Conservation (phyloP, 2,329 filamentous ascomycete species). For the Pseudogymnoascus sp. region DNA sequence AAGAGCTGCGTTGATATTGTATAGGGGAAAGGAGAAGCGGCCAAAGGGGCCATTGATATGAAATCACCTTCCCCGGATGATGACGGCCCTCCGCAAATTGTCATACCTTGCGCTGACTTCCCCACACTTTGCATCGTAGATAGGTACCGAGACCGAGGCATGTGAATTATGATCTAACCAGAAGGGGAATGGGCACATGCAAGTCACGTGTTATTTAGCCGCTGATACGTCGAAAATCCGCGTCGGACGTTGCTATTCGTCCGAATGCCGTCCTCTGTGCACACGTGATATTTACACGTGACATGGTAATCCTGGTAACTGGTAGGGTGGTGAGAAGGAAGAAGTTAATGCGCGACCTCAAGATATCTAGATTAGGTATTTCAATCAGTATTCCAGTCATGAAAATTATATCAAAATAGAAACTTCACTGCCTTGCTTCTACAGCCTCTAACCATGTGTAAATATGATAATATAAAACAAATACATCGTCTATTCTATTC, state of each 20-base stretch:
- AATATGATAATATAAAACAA: constrained; percentile 5
- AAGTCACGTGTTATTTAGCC: neutral
- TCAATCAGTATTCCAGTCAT: neutral
- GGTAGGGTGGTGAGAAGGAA: neutral
- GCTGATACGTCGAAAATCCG: neutral
- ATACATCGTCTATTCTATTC: constrained; percentile 1
- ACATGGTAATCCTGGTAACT: neutral
- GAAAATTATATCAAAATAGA: neutral
- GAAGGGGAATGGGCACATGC: neutral
- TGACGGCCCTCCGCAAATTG: neutral
- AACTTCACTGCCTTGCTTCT: neutral
- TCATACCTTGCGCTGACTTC: neutral
- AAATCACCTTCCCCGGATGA: constrained; percentile 2
- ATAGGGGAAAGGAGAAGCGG: neutral
- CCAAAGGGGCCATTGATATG: neutral
- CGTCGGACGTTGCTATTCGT: neutral
- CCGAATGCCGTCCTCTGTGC: neutral
- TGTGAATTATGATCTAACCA: neutral
- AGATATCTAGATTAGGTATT: neutral
- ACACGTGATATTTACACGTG: neutral
- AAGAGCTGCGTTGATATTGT: neutral
- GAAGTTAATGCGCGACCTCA: neutral
- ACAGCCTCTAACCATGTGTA: neutral
- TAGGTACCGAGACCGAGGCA: constrained; percentile 2
- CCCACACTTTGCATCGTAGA: neutral